Conservation (phyloP, 2,329 filamentous ascomycete species). For the Ramularia collo-cygni region DNA sequence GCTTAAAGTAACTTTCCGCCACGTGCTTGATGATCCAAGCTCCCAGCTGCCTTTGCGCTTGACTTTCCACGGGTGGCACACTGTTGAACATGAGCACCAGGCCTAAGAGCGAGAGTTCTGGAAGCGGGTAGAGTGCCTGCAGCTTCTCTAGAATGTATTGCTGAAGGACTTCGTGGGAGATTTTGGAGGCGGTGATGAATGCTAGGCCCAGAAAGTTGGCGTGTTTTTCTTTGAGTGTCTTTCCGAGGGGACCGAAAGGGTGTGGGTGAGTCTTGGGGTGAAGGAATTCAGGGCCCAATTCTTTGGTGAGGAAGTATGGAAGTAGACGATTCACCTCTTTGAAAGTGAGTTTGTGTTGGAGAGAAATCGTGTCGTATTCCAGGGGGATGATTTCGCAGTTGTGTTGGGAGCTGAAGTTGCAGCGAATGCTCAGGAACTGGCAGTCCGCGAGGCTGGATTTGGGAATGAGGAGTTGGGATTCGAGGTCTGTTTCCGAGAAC, state of each 20-base stretch:
- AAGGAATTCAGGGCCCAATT: slow-evolving; percentile 11
- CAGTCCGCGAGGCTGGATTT: slow-evolving; percentile 1
- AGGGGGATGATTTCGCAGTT: slow-evolving; percentile 7
- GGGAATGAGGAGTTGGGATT: neutral
- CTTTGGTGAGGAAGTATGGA: slow-evolving; percentile 6
- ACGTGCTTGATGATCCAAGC: slow-evolving; percentile 11
- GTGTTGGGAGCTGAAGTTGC: neutral
- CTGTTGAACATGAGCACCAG: slow-evolving; percentile 3
- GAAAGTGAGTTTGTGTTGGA: neutral
- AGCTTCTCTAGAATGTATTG: slow-evolving; percentile 15
- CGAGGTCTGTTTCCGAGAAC: no score
- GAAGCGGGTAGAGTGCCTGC: slow-evolving; percentile 9
- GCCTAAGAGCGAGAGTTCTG: slow-evolving; percentile 7
- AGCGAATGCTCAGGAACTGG: slow-evolving; percentile 4
- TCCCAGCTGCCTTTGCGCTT: slow-evolving; percentile 1
- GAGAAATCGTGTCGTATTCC: slow-evolving; percentile 3
- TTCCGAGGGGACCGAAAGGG: neutral
- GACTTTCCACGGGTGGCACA: neutral
- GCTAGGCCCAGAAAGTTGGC: slow-evolving; percentile 9
- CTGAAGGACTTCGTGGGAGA: slow-evolving; percentile 15
- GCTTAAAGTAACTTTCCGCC: slow-evolving; percentile 2
- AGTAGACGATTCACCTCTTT: slow-evolving; percentile 4
- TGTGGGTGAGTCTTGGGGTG: slow-evolving; percentile 2
- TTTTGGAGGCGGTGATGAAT: slow-evolving; percentile 14
- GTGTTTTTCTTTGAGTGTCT: slow-evolving; percentile 6